These are phyloP conservation scores for Erodium trifolium DNA, from an alignment of 441 rosid genomes.

Conservation along the genomic window DNA sequence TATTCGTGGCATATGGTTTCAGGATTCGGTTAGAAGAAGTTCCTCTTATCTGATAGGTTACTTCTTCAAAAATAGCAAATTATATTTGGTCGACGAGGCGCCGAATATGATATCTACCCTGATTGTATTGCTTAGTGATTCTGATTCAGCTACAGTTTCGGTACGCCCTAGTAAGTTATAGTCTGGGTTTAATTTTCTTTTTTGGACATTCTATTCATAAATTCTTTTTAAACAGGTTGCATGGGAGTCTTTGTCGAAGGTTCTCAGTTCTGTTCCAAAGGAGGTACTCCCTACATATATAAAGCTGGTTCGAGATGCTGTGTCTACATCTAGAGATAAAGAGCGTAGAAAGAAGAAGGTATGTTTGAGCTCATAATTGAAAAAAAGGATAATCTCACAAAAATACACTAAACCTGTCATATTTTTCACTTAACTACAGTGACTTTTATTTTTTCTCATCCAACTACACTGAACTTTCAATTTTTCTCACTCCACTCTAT, in stretches of 20 bases:
- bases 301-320: constrained; percentile 92
- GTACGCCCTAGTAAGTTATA: constrained; percentile 35
- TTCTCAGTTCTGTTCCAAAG: constrained; percentile 87
- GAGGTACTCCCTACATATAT: constrained; percentile 87
- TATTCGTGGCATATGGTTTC: too few relatives aligned
- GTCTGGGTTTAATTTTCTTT: constrained; percentile 11
- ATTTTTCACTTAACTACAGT: too few relatives aligned
- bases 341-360: constrained; percentile 68
- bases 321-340: constrained; percentile 90
- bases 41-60: constrained; percentile 85
- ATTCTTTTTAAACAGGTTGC: constrained; percentile 48
- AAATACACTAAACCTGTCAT: too few relatives aligned
- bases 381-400: too few relatives aligned
- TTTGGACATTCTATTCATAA: constrained; percentile 22
- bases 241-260: constrained; percentile 94
- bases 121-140: constrained; percentile 87
- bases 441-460: too few relatives aligned
- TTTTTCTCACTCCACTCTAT: too few relatives aligned
- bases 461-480: too few relatives aligned
- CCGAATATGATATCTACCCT: constrained; percentile 88
- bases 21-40: constrained; percentile 71
- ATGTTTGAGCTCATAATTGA: too few relatives aligned
- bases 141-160: constrained; percentile 70
- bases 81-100: constrained; percentile 93
- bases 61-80: constrained; percentile 87